These are phyloP conservation scores for Termitomyces eurrhizus DNA, from an alignment of 768 basidiomycete species.

Conservation along the genomic window DNA sequence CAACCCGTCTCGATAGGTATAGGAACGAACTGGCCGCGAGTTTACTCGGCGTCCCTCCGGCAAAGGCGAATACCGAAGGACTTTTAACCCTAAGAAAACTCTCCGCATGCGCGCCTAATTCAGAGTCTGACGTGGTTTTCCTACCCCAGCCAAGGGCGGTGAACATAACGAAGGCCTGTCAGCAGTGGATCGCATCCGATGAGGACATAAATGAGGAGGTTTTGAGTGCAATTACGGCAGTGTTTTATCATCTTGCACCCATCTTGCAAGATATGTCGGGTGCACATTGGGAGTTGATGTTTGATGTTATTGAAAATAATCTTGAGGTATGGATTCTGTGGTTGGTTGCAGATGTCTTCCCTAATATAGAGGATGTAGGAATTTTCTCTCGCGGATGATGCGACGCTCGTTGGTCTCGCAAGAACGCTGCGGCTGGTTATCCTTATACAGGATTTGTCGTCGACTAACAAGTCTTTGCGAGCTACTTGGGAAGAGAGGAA, in stretches of 20 bases:
- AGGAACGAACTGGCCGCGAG: constrained; percentile 90
- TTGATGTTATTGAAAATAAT: constrained; percentile 84
- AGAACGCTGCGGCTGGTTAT: constrained; percentile 67
- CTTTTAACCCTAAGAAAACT: constrained; percentile 66
- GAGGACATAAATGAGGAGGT: constrained; percentile 74
- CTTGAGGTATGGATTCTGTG: constrained; percentile 60
- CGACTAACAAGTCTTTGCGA: constrained; percentile 70
- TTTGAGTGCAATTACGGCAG: constrained; percentile 69
- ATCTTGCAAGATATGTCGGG: constrained; percentile 86
- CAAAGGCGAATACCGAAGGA: constrained; percentile 65
- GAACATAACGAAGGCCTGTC: constrained; percentile 81
- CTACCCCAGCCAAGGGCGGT: constrained; percentile 82
- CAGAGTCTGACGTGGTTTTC: constrained; percentile 79
- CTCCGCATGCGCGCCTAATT: constrained; percentile 67
- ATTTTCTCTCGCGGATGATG: constrained; percentile 53
- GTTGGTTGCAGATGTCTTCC: neutral
- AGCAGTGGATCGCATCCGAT: constrained; percentile 69
- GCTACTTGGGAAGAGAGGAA: constrained; percentile 64
- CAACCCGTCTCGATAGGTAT: constrained; percentile 69
- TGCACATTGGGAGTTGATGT: constrained; percentile 89
- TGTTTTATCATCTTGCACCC: constrained; percentile 77
- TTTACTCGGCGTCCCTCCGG: constrained; percentile 60
- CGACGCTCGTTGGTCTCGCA: constrained; percentile 59
- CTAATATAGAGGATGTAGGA: constrained; percentile 35
- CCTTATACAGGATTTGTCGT: constrained; percentile 62